phyloP scores from a whole-genome alignment of 805 yeast species.

The Teunomyces atbi region DNA sequence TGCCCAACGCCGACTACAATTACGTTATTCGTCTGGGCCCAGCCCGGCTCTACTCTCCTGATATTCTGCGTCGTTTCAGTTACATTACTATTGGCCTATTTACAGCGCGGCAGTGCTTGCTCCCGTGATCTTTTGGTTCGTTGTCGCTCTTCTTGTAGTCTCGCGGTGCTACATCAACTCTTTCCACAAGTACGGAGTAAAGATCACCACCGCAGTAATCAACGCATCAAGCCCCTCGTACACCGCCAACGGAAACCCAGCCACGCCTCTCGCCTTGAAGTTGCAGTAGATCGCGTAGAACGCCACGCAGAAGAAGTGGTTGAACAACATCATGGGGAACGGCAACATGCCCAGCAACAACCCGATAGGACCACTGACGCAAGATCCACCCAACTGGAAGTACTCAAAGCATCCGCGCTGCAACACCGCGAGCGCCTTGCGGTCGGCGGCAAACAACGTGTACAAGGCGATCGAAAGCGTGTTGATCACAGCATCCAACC shows the following conservation, averaged over 20 bases:
- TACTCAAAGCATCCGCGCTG: slow-evolving; percentile 89
- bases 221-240: slow-evolving; percentile 67
- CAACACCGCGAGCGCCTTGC: slow-evolving; percentile 58
- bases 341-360: slow-evolving; percentile 81
- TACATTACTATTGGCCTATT: too few species aligned
- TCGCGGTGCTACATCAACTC: too few species aligned
- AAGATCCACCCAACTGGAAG: slow-evolving; percentile 80
- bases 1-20: too few species aligned
- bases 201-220: slow-evolving; percentile 70
- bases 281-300: slow-evolving; percentile 75
- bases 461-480: slow-evolving; percentile 88
- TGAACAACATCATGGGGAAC: slow-evolving; percentile 67
- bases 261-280: slow-evolving; percentile 60
- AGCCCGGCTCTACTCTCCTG: too few species aligned
- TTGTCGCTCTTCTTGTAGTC: too few species aligned
- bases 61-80: too few species aligned
- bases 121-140: too few species aligned
- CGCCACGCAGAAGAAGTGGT: slow-evolving; percentile 90
- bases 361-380: slow-evolving; percentile 75
- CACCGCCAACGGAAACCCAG: slow-evolving; percentile 68
- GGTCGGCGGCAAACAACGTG: slow-evolving; percentile 86
- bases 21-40: too few species aligned
- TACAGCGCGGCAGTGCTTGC: too few species aligned
- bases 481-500: slow-evolving; percentile 79
- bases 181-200: slow-evolving; percentile 70